Evolutionary conservation across 2,329 filamentous ascomycete species (phyloP).

Genomic region (Fusarium sp.): DNA sequence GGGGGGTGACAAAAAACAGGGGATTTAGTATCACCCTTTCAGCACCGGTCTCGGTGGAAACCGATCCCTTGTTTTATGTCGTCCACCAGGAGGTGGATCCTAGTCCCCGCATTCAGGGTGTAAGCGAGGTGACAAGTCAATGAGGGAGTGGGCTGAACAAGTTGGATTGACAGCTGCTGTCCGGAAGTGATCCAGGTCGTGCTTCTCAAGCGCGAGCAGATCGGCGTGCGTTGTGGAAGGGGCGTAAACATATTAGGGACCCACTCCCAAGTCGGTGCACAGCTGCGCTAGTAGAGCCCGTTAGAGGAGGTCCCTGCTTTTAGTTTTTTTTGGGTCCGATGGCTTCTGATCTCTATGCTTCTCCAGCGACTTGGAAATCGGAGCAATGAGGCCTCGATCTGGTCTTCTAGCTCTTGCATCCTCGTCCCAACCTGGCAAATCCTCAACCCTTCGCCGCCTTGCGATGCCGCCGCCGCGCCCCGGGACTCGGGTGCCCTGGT

Average conservation of each 20-base stretch:
- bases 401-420: slow-evolving; percentile 40
- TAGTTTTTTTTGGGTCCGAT: slow-evolving; percentile 44
- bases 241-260: slow-evolving; percentile 1
- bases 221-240: neutral
- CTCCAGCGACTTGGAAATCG: slow-evolving; percentile 52
- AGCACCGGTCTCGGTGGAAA: too few species aligned
- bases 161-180: slow-evolving; percentile 1
- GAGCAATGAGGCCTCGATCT: slow-evolving; percentile 54
- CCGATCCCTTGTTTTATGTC: too few species aligned
- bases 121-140: slow-evolving; percentile 15
- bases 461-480: slow-evolving; percentile 30
- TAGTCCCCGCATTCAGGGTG: slow-evolving; percentile 35
- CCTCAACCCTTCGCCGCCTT: slow-evolving; percentile 38
- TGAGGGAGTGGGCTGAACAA: slow-evolving; percentile 11
- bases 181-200: neutral
- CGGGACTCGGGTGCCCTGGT: slow-evolving; percentile 40
- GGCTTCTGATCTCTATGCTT: slow-evolving; percentile 49
- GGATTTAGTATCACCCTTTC: neutral
- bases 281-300: slow-evolving; percentile 29
- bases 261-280: neutral
- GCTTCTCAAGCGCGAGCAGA: neutral
- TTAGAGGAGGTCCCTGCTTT: slow-evolving; percentile 49
- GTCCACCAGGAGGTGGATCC: neutral
- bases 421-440: slow-evolving; percentile 37
- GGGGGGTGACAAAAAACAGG: slow-evolving; percentile 27